Evolutionary conservation across 1,284 basidiomycete species (phyloP).

Genomic region (Apiotrichum siamense): DNA sequence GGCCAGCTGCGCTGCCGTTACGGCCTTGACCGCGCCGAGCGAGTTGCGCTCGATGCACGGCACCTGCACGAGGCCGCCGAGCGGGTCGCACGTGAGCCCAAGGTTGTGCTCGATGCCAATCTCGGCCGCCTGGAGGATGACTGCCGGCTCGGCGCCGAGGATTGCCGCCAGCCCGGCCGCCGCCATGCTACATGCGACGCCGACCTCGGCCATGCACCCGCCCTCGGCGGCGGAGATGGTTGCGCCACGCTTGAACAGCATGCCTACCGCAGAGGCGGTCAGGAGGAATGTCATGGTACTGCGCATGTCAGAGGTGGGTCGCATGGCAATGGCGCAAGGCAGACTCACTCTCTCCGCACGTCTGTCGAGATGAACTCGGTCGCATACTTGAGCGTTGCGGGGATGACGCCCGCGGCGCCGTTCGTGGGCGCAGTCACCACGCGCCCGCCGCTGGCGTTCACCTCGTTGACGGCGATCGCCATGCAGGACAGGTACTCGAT

Average conservation of each 20-base stretch:
- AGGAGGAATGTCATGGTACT: constrained; percentile 72
- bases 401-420: constrained; percentile 71
- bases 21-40: constrained; percentile 67
- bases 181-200: constrained; percentile 44
- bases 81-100: constrained; percentile 85
- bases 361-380: constrained; percentile 34
- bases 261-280: constrained; percentile 81
- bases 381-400: constrained; percentile 57
- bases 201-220: constrained; percentile 53
- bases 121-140: constrained; percentile 72
- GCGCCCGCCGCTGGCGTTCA: constrained; percentile 84
- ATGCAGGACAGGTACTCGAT: constrained; percentile 92
- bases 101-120: constrained; percentile 85
- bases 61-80: constrained; percentile 76
- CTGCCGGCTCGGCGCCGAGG: constrained; percentile 63
- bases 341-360: constrained; percentile 29
- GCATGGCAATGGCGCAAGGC: not conserved
- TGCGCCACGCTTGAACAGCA: constrained; percentile 95
- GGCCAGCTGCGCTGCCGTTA: constrained; percentile 88
- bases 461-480: constrained; percentile 74
- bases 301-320: not conserved
- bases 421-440: constrained; percentile 80
- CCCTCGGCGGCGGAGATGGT: constrained; percentile 95
- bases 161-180: constrained; percentile 89
- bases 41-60: constrained; percentile 72